These are phyloP conservation scores for Astrocystis sublimbata DNA, from an alignment of 495 filamentous ascomycete genomes.

Conservation along the genomic window DNA sequence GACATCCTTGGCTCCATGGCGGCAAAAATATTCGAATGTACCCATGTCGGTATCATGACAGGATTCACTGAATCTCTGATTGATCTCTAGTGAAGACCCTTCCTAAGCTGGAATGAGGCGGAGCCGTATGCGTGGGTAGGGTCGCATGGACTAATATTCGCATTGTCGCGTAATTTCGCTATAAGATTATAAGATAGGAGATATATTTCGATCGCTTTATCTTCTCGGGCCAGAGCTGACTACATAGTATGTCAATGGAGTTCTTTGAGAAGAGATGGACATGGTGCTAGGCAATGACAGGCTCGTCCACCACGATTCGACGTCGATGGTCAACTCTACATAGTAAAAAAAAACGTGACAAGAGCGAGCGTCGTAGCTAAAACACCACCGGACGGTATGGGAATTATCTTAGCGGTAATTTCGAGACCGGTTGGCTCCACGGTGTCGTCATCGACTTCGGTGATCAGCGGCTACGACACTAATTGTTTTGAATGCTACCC, in stretches of 20 bases:
- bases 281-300: not conserved
- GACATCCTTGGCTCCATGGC: too few relatives aligned
- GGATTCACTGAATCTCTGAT: too few relatives aligned
- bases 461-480: slow-evolving; percentile 10
- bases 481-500: slow-evolving; percentile 10
- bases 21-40: too few relatives aligned
- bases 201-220: not conserved
- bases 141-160: slow-evolving; percentile 3
- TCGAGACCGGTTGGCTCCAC: not conserved
- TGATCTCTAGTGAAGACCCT: not conserved
- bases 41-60: too few relatives aligned
- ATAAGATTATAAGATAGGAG: slow-evolving; percentile 9
- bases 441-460: slow-evolving; percentile 13
- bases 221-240: not conserved
- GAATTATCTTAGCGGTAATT: not conserved
- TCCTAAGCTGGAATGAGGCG: not conserved
- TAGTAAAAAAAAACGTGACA: not conserved
- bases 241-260: not conserved
- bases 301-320: too few relatives aligned
- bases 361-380: not conserved
- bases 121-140: slow-evolving; percentile 2
- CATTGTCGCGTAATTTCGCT: slow-evolving; percentile 11
- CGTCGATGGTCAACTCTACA: not conserved
- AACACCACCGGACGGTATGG: not conserved
- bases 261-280: not conserved